phyloP scores from a whole-genome alignment of 148 eudicot genomes.

The Rhododendron henanense region DNA sequence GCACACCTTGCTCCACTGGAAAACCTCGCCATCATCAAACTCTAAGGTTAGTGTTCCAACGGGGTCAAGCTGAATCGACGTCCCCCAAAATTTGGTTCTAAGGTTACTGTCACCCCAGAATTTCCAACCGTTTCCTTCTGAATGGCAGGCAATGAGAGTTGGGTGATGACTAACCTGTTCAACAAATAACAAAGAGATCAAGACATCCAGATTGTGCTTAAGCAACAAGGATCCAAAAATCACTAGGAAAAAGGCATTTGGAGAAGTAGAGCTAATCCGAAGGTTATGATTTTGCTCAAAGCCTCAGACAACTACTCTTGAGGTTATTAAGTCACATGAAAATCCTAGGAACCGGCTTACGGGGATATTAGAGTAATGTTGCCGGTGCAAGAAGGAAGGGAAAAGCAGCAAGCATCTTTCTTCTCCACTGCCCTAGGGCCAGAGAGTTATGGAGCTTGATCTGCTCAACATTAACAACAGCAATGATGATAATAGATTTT shows the following conservation, averaged over 20 bases:
- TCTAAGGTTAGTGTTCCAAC: constrained; percentile 74
- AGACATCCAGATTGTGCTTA: background rate
- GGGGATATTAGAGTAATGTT: background rate
- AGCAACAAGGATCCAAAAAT: background rate
- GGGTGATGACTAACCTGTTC: constrained; percentile 93
- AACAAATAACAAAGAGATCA: constrained; percentile 17
- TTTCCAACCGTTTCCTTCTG: constrained; percentile 96
- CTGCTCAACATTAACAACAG: background rate
- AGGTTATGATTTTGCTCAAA: background rate
- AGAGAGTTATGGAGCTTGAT: background rate
- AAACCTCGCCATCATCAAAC: constrained; percentile 89
- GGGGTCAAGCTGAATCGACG: constrained; percentile 95
- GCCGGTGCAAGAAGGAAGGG: background rate
- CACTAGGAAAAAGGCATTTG: background rate
- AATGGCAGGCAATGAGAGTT: constrained; percentile 86
- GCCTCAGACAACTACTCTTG: background rate
- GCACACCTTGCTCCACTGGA: constrained; percentile 93
- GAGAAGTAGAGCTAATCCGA: background rate
- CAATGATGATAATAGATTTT: background rate
- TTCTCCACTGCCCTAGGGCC: background rate
- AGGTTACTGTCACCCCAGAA: constrained; percentile 92
- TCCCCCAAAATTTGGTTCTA: constrained; percentile 94
- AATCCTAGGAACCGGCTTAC: background rate
- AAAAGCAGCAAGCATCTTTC: background rate
- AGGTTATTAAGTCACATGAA: background rate